These are phyloP conservation scores for Rosa multiflora DNA, from an alignment of 306 rosid genomes.

Conservation along the genomic window DNA sequence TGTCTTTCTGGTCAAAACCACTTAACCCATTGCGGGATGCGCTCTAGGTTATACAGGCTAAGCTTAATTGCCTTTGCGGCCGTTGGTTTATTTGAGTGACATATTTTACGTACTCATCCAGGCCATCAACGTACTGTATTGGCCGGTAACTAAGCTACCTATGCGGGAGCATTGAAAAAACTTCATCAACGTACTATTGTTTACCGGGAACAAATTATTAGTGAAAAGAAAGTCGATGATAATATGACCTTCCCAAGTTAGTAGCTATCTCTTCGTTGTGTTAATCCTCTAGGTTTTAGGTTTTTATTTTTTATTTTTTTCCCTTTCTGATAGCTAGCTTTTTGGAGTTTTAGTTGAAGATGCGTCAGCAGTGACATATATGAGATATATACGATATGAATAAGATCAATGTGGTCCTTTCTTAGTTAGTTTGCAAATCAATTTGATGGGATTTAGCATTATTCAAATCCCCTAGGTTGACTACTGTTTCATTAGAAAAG, in stretches of 20 bases:
- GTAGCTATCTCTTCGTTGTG: too few species aligned
- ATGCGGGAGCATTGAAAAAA: too few species aligned
- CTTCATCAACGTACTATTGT: background rate
- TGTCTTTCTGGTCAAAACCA: too few species aligned
- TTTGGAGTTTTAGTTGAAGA: background rate
- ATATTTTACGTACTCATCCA: too few species aligned
- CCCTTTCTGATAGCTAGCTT: background rate
- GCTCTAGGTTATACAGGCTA: too few species aligned
- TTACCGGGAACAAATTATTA: background rate
- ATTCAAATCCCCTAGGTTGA: background rate
- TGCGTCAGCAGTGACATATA: constrained; percentile 3
- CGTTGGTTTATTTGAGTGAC: too few species aligned
- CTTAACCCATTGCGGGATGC: too few species aligned
- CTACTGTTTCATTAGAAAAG: background rate
- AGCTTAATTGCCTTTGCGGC: too few species aligned
- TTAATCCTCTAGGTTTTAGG: background rate
- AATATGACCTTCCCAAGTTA: too few species aligned
- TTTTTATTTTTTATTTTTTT: background rate
- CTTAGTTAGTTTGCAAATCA: background rate
- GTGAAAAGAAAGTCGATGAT: too few species aligned
- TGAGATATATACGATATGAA: background rate
- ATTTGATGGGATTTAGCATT: background rate
- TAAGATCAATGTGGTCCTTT: constrained; percentile 8
- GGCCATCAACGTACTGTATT: too few species aligned
- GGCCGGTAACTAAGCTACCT: too few species aligned